Evolutionary conservation across 352 stramenopile genomes (phyloP).

Genomic region (Globisporangium sylvaticum): DNA sequence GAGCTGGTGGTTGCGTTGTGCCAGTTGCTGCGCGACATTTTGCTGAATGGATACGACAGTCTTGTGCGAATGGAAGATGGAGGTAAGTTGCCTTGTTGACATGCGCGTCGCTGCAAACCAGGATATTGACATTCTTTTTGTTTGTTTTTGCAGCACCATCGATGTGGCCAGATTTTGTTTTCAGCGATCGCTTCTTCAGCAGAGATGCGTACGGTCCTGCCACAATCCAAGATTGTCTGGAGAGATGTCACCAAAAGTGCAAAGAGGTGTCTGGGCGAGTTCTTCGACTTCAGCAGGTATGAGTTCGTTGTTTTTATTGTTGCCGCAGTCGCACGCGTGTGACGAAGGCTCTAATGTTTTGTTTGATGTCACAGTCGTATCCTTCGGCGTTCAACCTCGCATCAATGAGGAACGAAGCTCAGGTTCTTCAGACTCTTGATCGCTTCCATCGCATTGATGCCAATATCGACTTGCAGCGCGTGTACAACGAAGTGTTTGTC

Average conservation of each 20-base stretch:
- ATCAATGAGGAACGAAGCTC: conserved; percentile 67
- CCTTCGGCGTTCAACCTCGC: conserved; percentile 27
- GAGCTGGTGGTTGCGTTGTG: conserved; percentile 65
- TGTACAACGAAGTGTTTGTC: conserved; percentile 74
- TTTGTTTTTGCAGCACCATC: conserved; percentile 38
- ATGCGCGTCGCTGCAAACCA: no score
- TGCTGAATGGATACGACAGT: conserved; percentile 65
- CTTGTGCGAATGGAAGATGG: conserved; percentile 81
- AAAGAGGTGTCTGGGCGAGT: conserved; percentile 63
- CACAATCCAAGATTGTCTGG: conserved; percentile 53
- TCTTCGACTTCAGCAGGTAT: conserved; percentile 58
- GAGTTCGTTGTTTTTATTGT: background rate
- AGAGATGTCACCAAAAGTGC: conserved; percentile 42
- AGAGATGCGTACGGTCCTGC: conserved; percentile 34
- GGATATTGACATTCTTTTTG: background rate
- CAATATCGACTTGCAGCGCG: conserved; percentile 58
- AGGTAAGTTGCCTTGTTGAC: conserved; percentile 25
- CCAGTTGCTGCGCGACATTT: conserved; percentile 66
- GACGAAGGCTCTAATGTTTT: background rate
- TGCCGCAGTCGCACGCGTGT: background rate
- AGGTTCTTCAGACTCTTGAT: conserved; percentile 75
- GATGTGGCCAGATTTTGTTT: conserved; percentile 68
- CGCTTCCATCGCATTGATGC: conserved; percentile 77
- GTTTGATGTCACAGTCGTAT: conserved; percentile 16
- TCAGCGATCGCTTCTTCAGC: conserved; percentile 74